Percentiles rank a stretch among this genome's conserved stretches.
phyloP scores from a whole-genome alignment of 345 rosid genomes.

The Syzygium oleosum region DNA sequence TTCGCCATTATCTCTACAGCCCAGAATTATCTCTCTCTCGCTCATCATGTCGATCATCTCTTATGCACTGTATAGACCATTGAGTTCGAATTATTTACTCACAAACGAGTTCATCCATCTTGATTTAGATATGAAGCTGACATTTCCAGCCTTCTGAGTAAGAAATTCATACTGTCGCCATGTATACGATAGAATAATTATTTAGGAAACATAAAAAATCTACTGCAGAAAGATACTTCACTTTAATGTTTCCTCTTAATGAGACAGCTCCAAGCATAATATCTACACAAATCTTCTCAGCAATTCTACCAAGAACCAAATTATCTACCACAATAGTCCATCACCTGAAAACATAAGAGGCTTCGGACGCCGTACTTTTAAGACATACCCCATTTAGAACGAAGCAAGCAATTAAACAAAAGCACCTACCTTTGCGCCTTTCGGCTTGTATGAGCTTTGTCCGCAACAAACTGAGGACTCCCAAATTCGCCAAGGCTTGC shows the following conservation, averaged over 20 bases:
- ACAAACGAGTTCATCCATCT: not conserved
- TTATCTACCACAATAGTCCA: not conserved
- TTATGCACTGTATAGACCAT: not conserved
- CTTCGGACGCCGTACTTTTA: not conserved
- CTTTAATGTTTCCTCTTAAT: not conserved
- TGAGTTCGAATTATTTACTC: not conserved
- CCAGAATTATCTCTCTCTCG: not conserved
- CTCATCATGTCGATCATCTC: not conserved
- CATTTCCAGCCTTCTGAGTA: not conserved
- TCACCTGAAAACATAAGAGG: not conserved
- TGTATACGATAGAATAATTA: not conserved
- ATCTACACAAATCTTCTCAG: not conserved
- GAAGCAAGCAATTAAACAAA: not conserved
- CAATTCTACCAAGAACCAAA: not conserved
- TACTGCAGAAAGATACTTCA: not conserved
- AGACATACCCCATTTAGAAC: not conserved
- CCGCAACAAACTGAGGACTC: conserved; percentile 70
- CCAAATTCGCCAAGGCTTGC: conserved; percentile 62
- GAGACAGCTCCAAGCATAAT: not conserved
- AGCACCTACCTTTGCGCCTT: conserved; percentile 52
- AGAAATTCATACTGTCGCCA: not conserved
- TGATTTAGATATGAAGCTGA: not conserved
- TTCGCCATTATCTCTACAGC: not conserved
- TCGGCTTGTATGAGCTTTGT: conserved; percentile 83
- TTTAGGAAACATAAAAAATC: not conserved